Percentiles rank a stretch among this genome's conserved stretches.
Conservation (phyloP, 495 filamentous ascomycete species). For the Aspergillus kassunensis region DNA sequence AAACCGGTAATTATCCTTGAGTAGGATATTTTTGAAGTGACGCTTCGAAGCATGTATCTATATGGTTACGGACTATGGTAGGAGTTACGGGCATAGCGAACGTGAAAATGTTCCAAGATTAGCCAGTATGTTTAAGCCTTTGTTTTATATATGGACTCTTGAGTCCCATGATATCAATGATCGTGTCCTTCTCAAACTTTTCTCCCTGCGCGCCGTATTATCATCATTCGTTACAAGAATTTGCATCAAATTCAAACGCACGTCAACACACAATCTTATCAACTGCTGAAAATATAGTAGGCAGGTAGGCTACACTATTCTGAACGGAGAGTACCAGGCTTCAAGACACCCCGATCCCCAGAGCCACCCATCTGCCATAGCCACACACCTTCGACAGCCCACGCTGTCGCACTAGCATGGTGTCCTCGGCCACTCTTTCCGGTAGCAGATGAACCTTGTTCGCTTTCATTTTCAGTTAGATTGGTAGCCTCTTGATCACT, state of each 20-base stretch:
- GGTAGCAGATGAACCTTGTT: conserved; percentile 14
- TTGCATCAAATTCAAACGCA: too few species aligned
- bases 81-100: not conserved
- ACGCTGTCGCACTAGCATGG: conserved; percentile 65
- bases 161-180: not conserved
- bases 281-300: too few species aligned
- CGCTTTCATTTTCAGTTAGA: not conserved
- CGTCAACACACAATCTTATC: too few species aligned
- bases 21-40: not conserved
- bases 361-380: conserved; percentile 79
- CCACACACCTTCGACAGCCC: conserved; percentile 90
- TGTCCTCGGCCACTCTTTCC: conserved; percentile 30
- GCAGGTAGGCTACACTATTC: conserved; percentile 13
- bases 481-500: conserved; percentile 3
- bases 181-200: too few species aligned
- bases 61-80: not conserved
- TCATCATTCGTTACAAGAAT: not conserved
- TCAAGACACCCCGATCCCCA: conserved; percentile 42
- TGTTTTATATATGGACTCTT: not conserved
- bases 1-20: conserved; percentile 53
- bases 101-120: not conserved
- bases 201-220: too few species aligned
- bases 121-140: not conserved
- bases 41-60: not conserved
- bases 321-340: conserved; percentile 32